Evolutionary conservation across 2,329 filamentous ascomycete genomes (phyloP).

Genomic region (Aureobasidium namibiae): DNA sequence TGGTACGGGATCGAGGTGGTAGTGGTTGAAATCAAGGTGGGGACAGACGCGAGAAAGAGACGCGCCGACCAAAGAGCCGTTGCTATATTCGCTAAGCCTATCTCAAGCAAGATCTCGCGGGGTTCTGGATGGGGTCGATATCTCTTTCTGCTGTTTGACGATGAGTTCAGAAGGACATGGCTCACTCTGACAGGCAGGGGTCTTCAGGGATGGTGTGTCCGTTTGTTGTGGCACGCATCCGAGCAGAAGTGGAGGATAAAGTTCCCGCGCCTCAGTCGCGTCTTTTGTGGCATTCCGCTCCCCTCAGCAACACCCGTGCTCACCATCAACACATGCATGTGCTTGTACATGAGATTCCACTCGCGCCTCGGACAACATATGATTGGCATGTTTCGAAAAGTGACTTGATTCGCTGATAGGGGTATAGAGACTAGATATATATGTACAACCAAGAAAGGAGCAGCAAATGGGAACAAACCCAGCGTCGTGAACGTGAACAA

Average conservation of each 20-base stretch:
- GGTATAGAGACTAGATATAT: constrained; percentile 7
- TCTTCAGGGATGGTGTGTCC: neutral
- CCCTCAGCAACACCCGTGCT: constrained; percentile 9
- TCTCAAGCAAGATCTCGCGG: neutral
- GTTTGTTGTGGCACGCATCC: constrained; percentile 7
- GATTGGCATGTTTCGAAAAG: neutral
- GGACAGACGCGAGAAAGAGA: constrained; percentile 11
- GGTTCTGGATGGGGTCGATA: neutral
- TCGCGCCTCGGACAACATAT: neutral
- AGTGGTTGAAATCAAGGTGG: constrained; percentile 18
- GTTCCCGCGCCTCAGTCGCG: constrained; percentile 1
- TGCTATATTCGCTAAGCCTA: neutral
- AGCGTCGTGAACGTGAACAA: neutral
- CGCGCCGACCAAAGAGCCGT: constrained; percentile 7
- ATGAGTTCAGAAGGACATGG: neutral
- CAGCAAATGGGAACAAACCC: neutral
- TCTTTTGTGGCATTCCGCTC: constrained; percentile 10
- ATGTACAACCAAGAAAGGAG: constrained; percentile 5
- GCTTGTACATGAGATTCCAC: neutral
- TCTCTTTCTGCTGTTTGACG: neutral
- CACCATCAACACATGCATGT: neutral
- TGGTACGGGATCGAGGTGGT: constrained; percentile 13
- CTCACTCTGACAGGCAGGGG: neutral
- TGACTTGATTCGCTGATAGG: neutral
- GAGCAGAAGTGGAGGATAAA: constrained; percentile 4